These are phyloP conservation scores for Eucalyptus coolabah DNA, from an alignment of 345 rosid species.

Conservation along the genomic window DNA sequence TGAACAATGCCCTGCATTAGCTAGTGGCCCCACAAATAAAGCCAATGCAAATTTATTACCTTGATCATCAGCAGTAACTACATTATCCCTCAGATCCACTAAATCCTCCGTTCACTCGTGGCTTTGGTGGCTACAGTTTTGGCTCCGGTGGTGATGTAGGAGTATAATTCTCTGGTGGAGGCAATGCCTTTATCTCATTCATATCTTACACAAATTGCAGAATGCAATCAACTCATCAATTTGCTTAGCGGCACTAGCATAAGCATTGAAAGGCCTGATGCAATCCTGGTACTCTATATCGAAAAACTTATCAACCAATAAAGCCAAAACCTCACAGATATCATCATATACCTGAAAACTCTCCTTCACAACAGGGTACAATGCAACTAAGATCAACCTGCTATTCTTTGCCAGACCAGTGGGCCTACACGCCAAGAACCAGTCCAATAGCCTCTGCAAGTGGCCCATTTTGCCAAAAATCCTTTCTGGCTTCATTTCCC, in stretches of 20 bases:
- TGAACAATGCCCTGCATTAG: slow-evolving; percentile 30
- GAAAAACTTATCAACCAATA: slow-evolving; percentile 50
- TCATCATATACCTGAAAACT: too few species aligned
- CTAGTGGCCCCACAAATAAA: slow-evolving; percentile 37
- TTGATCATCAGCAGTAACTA: slow-evolving; percentile 56
- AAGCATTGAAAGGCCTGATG: slow-evolving; percentile 59
- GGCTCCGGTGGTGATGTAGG: background rate
- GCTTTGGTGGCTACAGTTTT: slow-evolving; percentile 5
- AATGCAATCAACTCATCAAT: slow-evolving; percentile 59
- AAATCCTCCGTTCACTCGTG: slow-evolving; percentile 34
- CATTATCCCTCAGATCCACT: slow-evolving; percentile 54
- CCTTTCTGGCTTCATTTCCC: too few species aligned
- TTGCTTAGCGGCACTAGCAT: slow-evolving; percentile 57
- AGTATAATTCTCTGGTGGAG: slow-evolving; percentile 34
- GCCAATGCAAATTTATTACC: slow-evolving; percentile 74
- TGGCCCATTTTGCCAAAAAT: too few species aligned
- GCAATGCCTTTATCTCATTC: slow-evolving; percentile 72
- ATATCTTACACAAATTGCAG: slow-evolving; percentile 70
- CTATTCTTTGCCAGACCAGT: too few species aligned
- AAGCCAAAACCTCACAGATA: too few species aligned
- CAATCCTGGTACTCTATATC: slow-evolving; percentile 65
- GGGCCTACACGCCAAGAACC: too few species aligned
- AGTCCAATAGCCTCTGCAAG: too few species aligned
- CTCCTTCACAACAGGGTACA: too few species aligned
- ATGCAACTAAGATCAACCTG: too few species aligned